These are phyloP conservation scores for Venturia oleaginea DNA, from an alignment of 2,329 filamentous ascomycete species.

Conservation along the genomic window DNA sequence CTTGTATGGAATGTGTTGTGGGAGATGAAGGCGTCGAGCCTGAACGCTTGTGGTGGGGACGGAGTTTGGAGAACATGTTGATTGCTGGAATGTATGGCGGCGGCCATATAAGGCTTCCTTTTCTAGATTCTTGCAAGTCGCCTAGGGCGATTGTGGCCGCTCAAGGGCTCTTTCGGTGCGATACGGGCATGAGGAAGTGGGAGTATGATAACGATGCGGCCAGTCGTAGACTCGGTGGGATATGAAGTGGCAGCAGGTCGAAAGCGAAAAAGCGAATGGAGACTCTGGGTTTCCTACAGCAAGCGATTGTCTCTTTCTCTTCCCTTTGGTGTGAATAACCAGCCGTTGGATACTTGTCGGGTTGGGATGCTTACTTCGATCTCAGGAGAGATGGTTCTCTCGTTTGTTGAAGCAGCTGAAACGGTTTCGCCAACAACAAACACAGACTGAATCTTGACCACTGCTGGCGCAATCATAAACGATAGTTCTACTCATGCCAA, in stretches of 20 bases:
- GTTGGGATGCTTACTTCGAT: neutral
- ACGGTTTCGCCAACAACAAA: neutral
- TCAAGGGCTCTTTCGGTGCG: neutral
- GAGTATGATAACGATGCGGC: neutral
- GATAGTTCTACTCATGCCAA: neutral
- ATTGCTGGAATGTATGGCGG: neutral
- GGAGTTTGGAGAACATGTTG: slow-evolving; percentile 29
- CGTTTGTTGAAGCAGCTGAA: neutral
- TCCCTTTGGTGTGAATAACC: too few relatives aligned
- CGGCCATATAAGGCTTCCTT: neutral
- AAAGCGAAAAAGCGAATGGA: neutral
- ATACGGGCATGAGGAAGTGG: neutral
- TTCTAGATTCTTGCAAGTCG: neutral
- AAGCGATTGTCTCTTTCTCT: neutral
- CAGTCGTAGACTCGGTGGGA: neutral
- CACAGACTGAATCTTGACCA: neutral
- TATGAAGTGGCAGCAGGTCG: neutral
- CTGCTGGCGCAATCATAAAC: neutral
- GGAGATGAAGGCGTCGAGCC: slow-evolving; percentile 27
- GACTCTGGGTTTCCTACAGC: neutral
- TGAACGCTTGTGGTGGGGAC: slow-evolving; percentile 31
- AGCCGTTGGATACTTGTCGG: too few relatives aligned
- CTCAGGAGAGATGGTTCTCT: neutral
- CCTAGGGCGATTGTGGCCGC: neutral
- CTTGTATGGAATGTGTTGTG: slow-evolving; percentile 23